Evolutionary conservation across 2,329 filamentous ascomycete species (phyloP).

Genomic region (Hypoxylon sp.): DNA sequence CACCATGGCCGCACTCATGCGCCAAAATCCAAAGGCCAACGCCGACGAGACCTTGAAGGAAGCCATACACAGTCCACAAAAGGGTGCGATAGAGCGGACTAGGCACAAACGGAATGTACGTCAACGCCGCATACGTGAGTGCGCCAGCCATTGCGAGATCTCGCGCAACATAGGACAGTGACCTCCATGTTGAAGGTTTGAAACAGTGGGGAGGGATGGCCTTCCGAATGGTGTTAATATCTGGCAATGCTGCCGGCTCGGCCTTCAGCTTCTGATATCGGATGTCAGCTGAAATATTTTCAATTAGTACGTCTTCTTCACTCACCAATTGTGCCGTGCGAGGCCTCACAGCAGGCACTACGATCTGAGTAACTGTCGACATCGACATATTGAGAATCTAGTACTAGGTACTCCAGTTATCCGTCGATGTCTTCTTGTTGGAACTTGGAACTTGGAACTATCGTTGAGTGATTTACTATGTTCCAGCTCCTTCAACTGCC

Average conservation of each 20-base stretch:
- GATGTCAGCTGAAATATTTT: conserved; percentile 17
- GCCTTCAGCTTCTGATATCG: conserved; percentile 35
- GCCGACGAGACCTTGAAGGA: conserved; percentile 74
- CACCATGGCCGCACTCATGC: conserved; percentile 79
- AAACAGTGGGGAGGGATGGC: conserved; percentile 75
- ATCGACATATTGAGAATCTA: conserved; percentile 40
- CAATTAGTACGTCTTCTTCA: neutral
- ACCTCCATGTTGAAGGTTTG: conserved; percentile 66
- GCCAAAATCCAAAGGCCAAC: conserved; percentile 80
- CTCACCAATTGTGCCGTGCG: conserved; percentile 39
- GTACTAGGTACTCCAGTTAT: conserved; percentile 1
- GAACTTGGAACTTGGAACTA: conserved; percentile 12
- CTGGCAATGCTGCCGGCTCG: conserved; percentile 56
- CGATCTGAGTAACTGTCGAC: conserved; percentile 45
- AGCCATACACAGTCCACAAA: conserved; percentile 73
- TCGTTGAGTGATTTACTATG: neutral
- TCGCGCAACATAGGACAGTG: conserved; percentile 69
- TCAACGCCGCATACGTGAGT: conserved; percentile 66
- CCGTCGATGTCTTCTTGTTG: conserved; percentile 16
- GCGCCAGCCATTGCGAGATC: conserved; percentile 66
- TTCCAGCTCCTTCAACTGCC: conserved; percentile 11
- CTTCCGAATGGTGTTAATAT: conserved; percentile 64
- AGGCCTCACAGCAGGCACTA: conserved; percentile 36
- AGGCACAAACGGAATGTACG: conserved; percentile 67
- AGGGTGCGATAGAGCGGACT: conserved; percentile 60